phyloP scores from a whole-genome alignment of 2,329 filamentous ascomycete species.

The Aureobasidium musti region DNA sequence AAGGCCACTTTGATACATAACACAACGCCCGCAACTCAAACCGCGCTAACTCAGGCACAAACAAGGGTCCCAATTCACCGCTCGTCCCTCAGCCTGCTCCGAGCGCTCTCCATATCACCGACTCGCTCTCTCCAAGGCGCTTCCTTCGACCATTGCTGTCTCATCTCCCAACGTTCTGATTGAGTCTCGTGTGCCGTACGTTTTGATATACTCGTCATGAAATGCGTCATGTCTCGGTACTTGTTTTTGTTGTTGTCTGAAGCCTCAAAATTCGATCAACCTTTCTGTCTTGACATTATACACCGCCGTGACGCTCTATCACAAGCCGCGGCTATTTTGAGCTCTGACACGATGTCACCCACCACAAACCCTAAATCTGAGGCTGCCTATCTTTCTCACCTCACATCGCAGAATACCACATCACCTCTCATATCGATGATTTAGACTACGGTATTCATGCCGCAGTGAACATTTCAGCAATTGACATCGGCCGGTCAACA shows the following conservation, averaged over 20 bases:
- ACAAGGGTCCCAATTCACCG: not conserved
- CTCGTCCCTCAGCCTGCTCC: not conserved
- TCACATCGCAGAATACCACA: not conserved
- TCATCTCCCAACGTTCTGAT: constrained; percentile 16
- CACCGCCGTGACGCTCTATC: constrained; percentile 1
- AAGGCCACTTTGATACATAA: constrained; percentile 20
- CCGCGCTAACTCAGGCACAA: constrained; percentile 5
- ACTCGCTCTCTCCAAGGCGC: not conserved
- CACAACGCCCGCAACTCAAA: not conserved
- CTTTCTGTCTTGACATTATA: not conserved
- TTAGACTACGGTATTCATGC: not conserved
- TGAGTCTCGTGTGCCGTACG: not conserved
- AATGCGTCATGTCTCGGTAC: constrained; percentile 21
- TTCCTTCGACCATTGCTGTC: constrained; percentile 12
- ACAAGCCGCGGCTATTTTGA: constrained; percentile 18
- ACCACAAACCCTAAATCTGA: not conserved
- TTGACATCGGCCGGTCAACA: not conserved
- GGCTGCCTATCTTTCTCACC: not conserved
- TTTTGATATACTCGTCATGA: not conserved
- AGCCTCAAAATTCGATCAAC: not conserved
- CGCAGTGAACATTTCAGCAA: not conserved
- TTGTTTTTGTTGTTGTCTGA: not conserved
- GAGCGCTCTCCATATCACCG: not conserved
- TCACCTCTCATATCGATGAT: not conserved
- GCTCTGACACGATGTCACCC: constrained; percentile 11